A percentile compares a stretch with the other conserved stretches of the same genome.
Evolutionary conservation across 2,329 filamentous ascomycete genomes (phyloP).

Genomic region (Cladosporium phlei): DNA sequence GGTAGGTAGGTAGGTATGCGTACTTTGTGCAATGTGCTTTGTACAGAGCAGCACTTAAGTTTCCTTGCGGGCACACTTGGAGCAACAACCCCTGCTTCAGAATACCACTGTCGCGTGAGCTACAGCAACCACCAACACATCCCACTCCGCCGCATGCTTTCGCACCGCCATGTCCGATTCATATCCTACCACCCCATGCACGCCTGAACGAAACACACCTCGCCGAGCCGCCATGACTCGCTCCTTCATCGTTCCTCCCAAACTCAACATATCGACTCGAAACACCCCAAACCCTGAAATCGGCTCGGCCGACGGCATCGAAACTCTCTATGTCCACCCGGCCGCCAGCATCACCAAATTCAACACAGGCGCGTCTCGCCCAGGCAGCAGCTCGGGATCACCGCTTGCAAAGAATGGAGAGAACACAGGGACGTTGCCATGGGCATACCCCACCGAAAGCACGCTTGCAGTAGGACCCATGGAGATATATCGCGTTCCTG

Average conservation of each 20-base stretch:
- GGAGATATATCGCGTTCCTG: slow-evolving; percentile 78
- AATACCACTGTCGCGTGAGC: slow-evolving; percentile 11
- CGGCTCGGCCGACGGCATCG: slow-evolving; percentile 46
- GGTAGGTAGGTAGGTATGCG: too few species aligned
- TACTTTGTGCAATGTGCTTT: too few species aligned
- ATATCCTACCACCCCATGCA: slow-evolving; percentile 22
- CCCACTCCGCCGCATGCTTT: too few species aligned
- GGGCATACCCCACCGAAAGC: slow-evolving; percentile 70
- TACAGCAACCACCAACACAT: too few species aligned
- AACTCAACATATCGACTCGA: slow-evolving; percentile 30
- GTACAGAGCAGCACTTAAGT: too few species aligned
- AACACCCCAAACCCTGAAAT: slow-evolving; percentile 30
- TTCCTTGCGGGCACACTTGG: too few species aligned
- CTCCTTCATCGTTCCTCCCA: slow-evolving; percentile 47
- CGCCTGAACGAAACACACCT: slow-evolving; percentile 23
- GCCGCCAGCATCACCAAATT: slow-evolving; percentile 69
- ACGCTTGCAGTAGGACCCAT: slow-evolving; percentile 77
- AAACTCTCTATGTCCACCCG: slow-evolving; percentile 70
- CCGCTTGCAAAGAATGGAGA: slow-evolving; percentile 27
- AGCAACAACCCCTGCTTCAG: too few species aligned
- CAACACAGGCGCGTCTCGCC: slow-evolving; percentile 36
- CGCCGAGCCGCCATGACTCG: slow-evolving; percentile 32
- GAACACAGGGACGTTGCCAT: slow-evolving; percentile 58
- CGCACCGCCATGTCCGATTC: slow-evolving; percentile 23
- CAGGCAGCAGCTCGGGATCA: slow-evolving; percentile 30